Evolutionary conservation across 352 stramenopile genomes (phyloP).

Genomic region (Globisporangium nunn): DNA sequence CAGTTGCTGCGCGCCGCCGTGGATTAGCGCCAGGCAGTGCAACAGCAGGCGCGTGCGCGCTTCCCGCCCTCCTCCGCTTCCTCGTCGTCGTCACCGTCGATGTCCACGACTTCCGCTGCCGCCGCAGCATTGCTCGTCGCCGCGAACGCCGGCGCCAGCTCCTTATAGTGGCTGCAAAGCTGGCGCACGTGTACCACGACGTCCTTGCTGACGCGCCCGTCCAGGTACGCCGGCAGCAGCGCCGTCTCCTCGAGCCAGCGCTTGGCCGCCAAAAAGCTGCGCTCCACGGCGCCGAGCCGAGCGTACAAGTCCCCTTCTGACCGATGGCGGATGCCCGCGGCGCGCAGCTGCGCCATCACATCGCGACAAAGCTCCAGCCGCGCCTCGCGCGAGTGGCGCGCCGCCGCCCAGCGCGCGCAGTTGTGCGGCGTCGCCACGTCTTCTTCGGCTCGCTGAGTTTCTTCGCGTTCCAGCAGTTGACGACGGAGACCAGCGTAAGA

Average conservation of each 20-base stretch:
- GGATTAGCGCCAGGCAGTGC: neutral
- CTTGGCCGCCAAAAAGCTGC: conserved; percentile 13
- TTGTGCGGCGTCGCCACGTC: conserved; percentile 36
- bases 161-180: conserved; percentile 13
- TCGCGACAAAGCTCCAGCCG: conserved; percentile 10
- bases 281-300: conserved; percentile 12
- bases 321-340: conserved; percentile 10
- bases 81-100: no score
- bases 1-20: conserved; percentile 5
- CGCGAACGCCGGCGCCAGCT: conserved; percentile 10
- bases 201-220: conserved; percentile 8
- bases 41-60: conserved; percentile 8
- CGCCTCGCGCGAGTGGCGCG: neutral
- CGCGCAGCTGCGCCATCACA: conserved; percentile 7
- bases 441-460: conserved; percentile 68
- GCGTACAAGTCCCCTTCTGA: conserved; percentile 11
- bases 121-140: conserved; percentile 7
- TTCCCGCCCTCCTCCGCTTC: conserved; percentile 1
- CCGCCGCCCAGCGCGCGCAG: conserved; percentile 17
- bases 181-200: conserved; percentile 10
- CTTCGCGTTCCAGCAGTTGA: conserved; percentile 44
- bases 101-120: no score
- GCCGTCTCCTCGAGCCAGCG: conserved; percentile 19
- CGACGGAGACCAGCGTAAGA: conserved; percentile 5
- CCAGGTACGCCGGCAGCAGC: conserved; percentile 9